Base-by-base conservation (phyloP, 495 filamentous ascomycete species). In the Extremus antarcticus region DNA sequence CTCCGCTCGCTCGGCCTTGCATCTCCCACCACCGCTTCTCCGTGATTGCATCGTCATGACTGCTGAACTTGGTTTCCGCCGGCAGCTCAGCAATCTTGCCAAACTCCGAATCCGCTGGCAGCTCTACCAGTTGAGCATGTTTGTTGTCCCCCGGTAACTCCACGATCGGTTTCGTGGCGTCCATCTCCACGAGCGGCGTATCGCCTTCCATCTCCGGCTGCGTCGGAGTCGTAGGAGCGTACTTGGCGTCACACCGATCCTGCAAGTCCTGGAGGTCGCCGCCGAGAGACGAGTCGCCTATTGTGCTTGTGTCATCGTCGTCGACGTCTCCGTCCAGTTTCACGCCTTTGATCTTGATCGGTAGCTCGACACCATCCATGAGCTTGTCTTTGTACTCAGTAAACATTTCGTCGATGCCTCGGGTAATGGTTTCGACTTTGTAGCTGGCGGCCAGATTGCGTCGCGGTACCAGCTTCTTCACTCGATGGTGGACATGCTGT, bases 401-500 rank as follows among this genome's bases (percentile, higher is more conserved):
- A 43, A 61, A 43, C 13, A 61, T 49, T 2, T 25, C 50, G 16
- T 61, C 55, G 20, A 61, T 11, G 7, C 55, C 55, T 11, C 46
- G 41, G 15, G 22, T n/a, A 9, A 61, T 45, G 9, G 9, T 50
- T 2, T 57, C 55, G 15, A 43, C 35, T 25, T 47, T 57, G 40
- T 53, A 57, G 46, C 43, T 49, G 9, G 46, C 47, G 4, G 51
- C 9, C 24, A 57, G 25, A 24, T 53, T 61, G 0, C 46, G 25
- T 19, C 48, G 46, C 2, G 62, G 53, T 21, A 66, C 50, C 11
- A 66, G 55, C 13, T 43, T 11, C 32, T 62, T 56, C 25, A 66
- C 54, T 16, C 61, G 58, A n/a, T 45, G 32, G 47, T 66, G 64
- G 15, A 66, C 62, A 24, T 62, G 40, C 46, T 52, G 48, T 17